Base-by-base conservation (phyloP, 495 filamentous ascomycete genomes). In the Aspergillus saccharolyticus region DNA sequence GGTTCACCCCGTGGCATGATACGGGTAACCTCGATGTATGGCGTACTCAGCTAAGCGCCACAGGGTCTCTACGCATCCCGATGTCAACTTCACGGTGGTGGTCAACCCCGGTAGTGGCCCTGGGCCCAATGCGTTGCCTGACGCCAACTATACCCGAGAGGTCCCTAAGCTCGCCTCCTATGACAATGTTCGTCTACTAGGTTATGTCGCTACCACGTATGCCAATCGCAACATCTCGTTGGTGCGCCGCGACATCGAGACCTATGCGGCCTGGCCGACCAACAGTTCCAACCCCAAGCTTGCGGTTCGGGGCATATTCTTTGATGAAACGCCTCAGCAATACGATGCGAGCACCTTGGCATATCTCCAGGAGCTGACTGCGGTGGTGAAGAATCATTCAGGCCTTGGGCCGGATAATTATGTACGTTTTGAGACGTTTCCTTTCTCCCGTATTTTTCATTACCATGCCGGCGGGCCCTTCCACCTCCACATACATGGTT, bases 81-180 rank as follows among this genome's bases (percentile, higher is more conserved):
- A 71, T 50, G 63, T 80, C 53, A 71, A 74, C 56, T 85, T 84
- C 63, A 70, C 74, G 8, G 71, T 83, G 39, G 72, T 85, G 55
- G 70, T 84, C 62, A 85, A 85, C 57, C 82, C 82, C 24, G 66
- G 71, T 48, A 81, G 71, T 50, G 82, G 82, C 1, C 82, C 82
- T 14, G 81, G 82, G 19, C 55, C 67, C 30, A 57, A 66, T 51
- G 43, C 70, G 9, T 48, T 71, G 39, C 80, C 82, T 1, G 78
- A 82, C 61, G 71, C 61, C 46, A 80, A 81, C 64, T 83, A 85
- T 61, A 74, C 72, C 8, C 66, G 65, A 3, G 80, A 77, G 57
- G 69, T 84, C 19, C 71, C 74, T 0, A 68, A 55, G 28, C 71
- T 84, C 24, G 68, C 75, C 18, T 49, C 65, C 6, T 67, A 75